Evolutionary conservation across 2,329 filamentous ascomycete species (phyloP).

Genomic region (Epichloe uncinata): DNA sequence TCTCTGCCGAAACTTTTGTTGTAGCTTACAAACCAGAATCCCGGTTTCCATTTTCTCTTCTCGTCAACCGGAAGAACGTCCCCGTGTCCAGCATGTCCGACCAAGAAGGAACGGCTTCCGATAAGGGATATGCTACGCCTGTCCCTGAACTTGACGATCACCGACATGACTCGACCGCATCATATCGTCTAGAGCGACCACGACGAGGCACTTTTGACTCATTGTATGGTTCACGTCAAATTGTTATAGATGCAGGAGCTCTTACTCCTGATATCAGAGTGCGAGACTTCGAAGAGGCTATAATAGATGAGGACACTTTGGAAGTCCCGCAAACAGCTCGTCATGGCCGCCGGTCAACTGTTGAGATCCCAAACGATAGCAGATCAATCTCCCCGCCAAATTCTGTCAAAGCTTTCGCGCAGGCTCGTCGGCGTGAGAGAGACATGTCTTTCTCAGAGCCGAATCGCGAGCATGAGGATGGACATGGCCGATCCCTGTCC

Average conservation of each 20-base stretch:
- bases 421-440: conserved; percentile 73
- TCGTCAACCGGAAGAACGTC: not conserved
- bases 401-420: conserved; percentile 93
- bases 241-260: conserved; percentile 24
- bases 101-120: conserved; percentile 44
- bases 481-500: conserved; percentile 59
- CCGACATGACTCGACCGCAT: conserved; percentile 50
- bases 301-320: conserved; percentile 60
- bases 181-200: conserved; percentile 45
- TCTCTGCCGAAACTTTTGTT: not conserved
- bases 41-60: not conserved
- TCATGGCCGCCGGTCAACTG: conserved; percentile 40
- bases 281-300: conserved; percentile 77
- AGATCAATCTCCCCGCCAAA: conserved; percentile 81
- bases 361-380: conserved; percentile 42
- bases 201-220: conserved; percentile 66
- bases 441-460: conserved; percentile 45
- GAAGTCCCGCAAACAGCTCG: conserved; percentile 29
- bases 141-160: conserved; percentile 81
- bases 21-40: not conserved
- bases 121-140: conserved; percentile 57
- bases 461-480: conserved; percentile 26
- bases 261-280: conserved; percentile 30
- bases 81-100: conserved; percentile 45
- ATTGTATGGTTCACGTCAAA: conserved; percentile 41